Evolutionary conservation across 2,329 filamentous ascomycete species (phyloP).

Genomic region (Arthrinium phaeospermum): DNA sequence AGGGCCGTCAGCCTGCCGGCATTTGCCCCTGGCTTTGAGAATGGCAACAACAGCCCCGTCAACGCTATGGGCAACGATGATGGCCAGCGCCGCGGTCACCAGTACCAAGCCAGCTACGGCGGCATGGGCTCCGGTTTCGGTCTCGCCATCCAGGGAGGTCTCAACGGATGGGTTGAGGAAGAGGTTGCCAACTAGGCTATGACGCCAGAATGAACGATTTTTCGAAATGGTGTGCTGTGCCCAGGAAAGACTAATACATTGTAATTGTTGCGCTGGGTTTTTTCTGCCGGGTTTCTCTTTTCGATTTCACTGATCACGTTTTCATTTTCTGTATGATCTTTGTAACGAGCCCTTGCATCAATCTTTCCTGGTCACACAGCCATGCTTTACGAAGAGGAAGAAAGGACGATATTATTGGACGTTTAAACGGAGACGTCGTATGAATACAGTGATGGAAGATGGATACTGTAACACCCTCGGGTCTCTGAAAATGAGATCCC

Average conservation of each 20-base stretch:
- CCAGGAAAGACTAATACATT: constrained; percentile 47
- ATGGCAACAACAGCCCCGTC: constrained; percentile 59
- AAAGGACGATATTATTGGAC: neutral
- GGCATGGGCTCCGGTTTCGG: constrained; percentile 66
- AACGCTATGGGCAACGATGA: constrained; percentile 55
- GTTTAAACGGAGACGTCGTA: constrained; percentile 6
- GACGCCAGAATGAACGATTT: constrained; percentile 19
- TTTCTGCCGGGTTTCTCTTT: constrained; percentile 32
- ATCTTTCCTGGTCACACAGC: constrained; percentile 37
- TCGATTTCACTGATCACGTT: constrained; percentile 29
- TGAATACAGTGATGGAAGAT: constrained; percentile 9
- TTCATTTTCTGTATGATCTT: constrained; percentile 37
- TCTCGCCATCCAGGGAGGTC: constrained; percentile 65
- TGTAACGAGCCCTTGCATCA: constrained; percentile 39
- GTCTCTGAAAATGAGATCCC: constrained; percentile 30
- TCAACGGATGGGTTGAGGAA: constrained; percentile 73
- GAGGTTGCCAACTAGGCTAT: constrained; percentile 63
- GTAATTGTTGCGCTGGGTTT: constrained; percentile 46
- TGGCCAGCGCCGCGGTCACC: constrained; percentile 66
- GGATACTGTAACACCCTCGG: neutral
- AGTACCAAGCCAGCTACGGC: constrained; percentile 68
- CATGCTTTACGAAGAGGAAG: constrained; percentile 11
- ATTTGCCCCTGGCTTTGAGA: constrained; percentile 68
- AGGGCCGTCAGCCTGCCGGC: constrained; percentile 88
- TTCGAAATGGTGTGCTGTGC: constrained; percentile 23